Evolutionary conservation across 2,329 filamentous ascomycete genomes (phyloP).

Genomic region (Pseudopithomyces maydicus): DNA sequence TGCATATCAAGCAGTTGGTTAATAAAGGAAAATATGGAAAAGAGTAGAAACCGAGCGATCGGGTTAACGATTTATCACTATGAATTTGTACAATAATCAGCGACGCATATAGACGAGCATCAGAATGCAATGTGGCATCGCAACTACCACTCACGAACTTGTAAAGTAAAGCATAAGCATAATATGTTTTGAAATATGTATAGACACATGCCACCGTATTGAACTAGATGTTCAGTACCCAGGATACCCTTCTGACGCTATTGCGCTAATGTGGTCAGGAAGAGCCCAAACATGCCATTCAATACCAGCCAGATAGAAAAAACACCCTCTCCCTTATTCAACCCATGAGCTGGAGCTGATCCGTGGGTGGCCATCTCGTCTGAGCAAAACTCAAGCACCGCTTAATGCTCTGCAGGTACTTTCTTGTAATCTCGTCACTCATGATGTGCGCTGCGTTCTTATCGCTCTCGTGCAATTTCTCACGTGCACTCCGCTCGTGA

Average conservation of each 20-base stretch:
- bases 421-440: constrained; percentile 93
- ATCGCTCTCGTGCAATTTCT: constrained; percentile 84
- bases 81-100: background rate
- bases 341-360: constrained; percentile 94
- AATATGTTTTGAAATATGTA: background rate
- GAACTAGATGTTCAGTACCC: too few relatives aligned
- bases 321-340: constrained; percentile 45
- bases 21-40: background rate
- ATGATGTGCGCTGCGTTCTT: constrained; percentile 89
- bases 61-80: background rate
- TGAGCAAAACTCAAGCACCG: constrained; percentile 95
- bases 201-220: too few relatives aligned
- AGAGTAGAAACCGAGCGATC: constrained; percentile 5
- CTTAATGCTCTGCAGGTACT: constrained; percentile 98
- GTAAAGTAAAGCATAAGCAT: background rate
- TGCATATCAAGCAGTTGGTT: background rate
- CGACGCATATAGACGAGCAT: background rate
- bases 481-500: constrained; percentile 91
- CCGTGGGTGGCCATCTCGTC: constrained; percentile 92
- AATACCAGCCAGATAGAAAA: too few relatives aligned
- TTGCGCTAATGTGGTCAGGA: too few relatives aligned
- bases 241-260: too few relatives aligned
- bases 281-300: too few relatives aligned
- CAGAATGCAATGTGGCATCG: background rate
- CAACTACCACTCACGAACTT: background rate